phyloP scores from a whole-genome alignment of 2,329 filamentous ascomycete genomes.

The Rhinocladiella similis region DNA sequence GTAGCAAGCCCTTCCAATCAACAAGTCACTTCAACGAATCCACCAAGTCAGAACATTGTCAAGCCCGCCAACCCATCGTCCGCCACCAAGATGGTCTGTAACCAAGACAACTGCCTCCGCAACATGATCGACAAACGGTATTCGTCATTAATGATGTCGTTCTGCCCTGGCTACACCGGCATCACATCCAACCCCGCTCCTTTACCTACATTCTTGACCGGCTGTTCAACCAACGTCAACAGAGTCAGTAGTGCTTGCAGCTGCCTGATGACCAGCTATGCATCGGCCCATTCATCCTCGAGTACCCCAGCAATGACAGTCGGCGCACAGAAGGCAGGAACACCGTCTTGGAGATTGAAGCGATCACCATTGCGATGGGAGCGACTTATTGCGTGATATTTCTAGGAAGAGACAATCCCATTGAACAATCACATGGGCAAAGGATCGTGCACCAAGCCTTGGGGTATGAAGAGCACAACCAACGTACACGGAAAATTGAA shows the following conservation, averaged over 20 bases:
- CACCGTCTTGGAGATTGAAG: constrained; percentile 18
- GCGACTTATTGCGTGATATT: not conserved
- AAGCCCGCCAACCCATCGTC: constrained; percentile 14
- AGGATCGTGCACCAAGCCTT: not conserved
- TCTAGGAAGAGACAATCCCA: not conserved
- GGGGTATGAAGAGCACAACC: too few relatives aligned
- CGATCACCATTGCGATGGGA: constrained; percentile 18
- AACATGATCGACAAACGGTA: constrained; percentile 23
- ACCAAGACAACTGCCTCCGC: constrained; percentile 25
- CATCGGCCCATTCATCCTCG: constrained; percentile 9
- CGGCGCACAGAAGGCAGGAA: constrained; percentile 8
- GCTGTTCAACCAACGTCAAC: constrained; percentile 13
- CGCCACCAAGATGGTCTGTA: constrained; percentile 18
- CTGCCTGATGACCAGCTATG: constrained; percentile 21
- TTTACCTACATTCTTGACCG: constrained; percentile 36
- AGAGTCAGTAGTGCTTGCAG: constrained; percentile 24
- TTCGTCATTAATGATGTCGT: constrained; percentile 10
- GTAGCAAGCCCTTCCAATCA: not conserved
- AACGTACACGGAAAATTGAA: too few relatives aligned
- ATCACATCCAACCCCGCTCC: constrained; percentile 17
- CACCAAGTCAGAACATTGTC: constrained; percentile 7
- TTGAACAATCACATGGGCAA: not conserved
- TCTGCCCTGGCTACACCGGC: constrained; percentile 20
- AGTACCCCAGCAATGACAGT: constrained; percentile 16
- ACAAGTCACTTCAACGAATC: not conserved